Percentiles rank a stretch among this genome's conserved stretches.
Evolutionary conservation across 2,329 filamentous ascomycete genomes (phyloP).

Genomic region (Neonectria punicea): DNA sequence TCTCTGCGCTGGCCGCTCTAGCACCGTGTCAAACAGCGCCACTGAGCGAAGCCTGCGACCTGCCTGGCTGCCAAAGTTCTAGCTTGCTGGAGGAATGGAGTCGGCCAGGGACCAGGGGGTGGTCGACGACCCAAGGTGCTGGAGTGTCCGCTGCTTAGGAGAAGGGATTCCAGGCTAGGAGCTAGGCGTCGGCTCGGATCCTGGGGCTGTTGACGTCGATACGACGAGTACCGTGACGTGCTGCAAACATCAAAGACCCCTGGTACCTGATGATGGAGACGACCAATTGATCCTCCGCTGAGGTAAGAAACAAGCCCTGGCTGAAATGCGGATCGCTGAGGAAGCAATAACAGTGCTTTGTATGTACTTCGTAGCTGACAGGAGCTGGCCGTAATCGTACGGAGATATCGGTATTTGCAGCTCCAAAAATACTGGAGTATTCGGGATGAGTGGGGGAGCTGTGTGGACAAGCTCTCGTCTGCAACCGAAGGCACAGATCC

Average conservation of each 20-base stretch:
- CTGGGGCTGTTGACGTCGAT: slow-evolving; percentile 23
- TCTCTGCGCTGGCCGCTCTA: slow-evolving; percentile 9
- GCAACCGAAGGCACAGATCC: not conserved
- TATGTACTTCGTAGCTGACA: not conserved
- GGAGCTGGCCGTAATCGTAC: not conserved
- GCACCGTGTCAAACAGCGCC: slow-evolving; percentile 14
- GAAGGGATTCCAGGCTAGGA: slow-evolving; percentile 10
- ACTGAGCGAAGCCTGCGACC: slow-evolving; percentile 11
- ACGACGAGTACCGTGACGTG: slow-evolving; percentile 10
- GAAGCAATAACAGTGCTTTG: not conserved
- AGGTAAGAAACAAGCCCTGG: not conserved
- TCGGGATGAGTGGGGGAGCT: not conserved
- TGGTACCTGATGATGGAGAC: slow-evolving; percentile 1
- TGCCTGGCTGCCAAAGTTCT: slow-evolving; percentile 16
- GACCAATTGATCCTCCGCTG: not conserved
- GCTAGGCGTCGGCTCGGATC: slow-evolving; percentile 12
- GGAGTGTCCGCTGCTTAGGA: not conserved
- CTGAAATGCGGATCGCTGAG: not conserved
- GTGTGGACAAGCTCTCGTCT: not conserved
- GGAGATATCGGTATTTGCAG: not conserved
- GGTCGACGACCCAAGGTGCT: not conserved
- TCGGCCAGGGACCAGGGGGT: slow-evolving; percentile 7
- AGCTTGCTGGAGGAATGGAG: slow-evolving; percentile 8
- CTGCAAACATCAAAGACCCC: slow-evolving; percentile 14
- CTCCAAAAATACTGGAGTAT: not conserved